Conservation (phyloP, 495 filamentous ascomycete genomes). For the Penicillium verhagenii region DNA sequence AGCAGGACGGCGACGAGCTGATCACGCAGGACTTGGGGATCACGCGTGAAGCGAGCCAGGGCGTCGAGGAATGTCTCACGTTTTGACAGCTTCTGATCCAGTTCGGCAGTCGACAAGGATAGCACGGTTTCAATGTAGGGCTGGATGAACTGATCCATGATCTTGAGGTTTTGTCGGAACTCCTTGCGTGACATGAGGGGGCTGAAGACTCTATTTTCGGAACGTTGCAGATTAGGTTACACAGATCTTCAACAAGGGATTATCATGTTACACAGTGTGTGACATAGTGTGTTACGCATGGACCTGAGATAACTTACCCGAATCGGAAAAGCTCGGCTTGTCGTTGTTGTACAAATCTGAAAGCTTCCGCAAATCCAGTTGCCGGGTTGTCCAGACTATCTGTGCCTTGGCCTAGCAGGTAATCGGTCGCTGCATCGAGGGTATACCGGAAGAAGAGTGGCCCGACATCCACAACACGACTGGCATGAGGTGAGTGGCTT, state of each 20-base stretch:
- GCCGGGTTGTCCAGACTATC: slow-evolving; percentile 62
- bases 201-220: slow-evolving; percentile 48
- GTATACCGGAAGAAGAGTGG: slow-evolving; percentile 79
- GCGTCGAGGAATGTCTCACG: slow-evolving; percentile 81
- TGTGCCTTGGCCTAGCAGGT: slow-evolving; percentile 75
- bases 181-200: slow-evolving; percentile 52
- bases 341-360: slow-evolving; percentile 67
- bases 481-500: slow-evolving; percentile 34
- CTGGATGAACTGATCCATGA: slow-evolving; percentile 73
- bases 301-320: slow-evolving; percentile 42
- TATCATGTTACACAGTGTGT: slow-evolving; percentile 7
- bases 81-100: slow-evolving; percentile 61
- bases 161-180: slow-evolving; percentile 61
- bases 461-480: slow-evolving; percentile 61
- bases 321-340: slow-evolving; percentile 60
- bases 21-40: slow-evolving; percentile 69
- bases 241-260: not conserved
- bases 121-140: slow-evolving; percentile 69
- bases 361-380: slow-evolving; percentile 66
- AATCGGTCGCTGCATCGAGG: slow-evolving; percentile 80
- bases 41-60: slow-evolving; percentile 70
- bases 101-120: slow-evolving; percentile 57
- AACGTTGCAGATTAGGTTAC: slow-evolving; percentile 8
- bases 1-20: slow-evolving; percentile 80
- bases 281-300: not conserved